Conservation (phyloP, 768 basidiomycete genomes). For the button mushroom (Agaricus bisporus) region DNA sequence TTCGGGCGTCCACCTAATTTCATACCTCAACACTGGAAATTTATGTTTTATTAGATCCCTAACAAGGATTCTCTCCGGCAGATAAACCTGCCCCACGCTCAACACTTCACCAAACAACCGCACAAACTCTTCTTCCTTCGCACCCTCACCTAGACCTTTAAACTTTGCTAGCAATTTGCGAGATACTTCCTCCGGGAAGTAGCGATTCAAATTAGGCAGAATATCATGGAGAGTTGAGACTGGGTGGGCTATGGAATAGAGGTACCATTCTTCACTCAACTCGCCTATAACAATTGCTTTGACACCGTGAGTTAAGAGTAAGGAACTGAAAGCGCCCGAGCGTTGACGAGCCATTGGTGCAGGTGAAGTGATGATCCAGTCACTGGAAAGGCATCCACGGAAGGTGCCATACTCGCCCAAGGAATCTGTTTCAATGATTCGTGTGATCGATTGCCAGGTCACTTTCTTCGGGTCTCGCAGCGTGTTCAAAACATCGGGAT, state of each 20-base stretch:
- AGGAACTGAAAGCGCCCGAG: conserved; percentile 49
- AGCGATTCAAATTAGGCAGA: conserved; percentile 50
- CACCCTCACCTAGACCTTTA: conserved; percentile 29
- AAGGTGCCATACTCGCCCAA: conserved; percentile 60
- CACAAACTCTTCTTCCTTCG: conserved; percentile 35
- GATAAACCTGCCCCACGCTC: conserved; percentile 58
- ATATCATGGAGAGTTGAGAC: conserved; percentile 46
- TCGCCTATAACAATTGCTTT: conserved; percentile 62
- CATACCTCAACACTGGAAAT: conserved; percentile 65
- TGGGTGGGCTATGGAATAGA: conserved; percentile 67
- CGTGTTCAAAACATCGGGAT: conserved; percentile 39
- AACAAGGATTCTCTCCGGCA: conserved; percentile 58
- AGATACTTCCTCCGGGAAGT: conserved; percentile 47
- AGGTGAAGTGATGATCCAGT: conserved; percentile 48
- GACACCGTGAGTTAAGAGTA: conserved; percentile 51
- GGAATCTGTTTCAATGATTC: conserved; percentile 51
- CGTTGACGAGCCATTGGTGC: conserved; percentile 68
- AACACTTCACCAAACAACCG: conserved; percentile 54
- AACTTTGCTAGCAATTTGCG: conserved; percentile 40
- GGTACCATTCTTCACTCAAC: conserved; percentile 70
- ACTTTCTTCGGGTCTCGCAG: conserved; percentile 45
- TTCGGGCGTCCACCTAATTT: conserved; percentile 65
- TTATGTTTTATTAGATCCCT: conserved; percentile 48
- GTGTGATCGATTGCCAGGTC: conserved; percentile 44
- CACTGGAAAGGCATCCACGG: conserved; percentile 55